Evolutionary conservation across 2,329 filamentous ascomycete species (phyloP).

Genomic region (Boeremia exigua): DNA sequence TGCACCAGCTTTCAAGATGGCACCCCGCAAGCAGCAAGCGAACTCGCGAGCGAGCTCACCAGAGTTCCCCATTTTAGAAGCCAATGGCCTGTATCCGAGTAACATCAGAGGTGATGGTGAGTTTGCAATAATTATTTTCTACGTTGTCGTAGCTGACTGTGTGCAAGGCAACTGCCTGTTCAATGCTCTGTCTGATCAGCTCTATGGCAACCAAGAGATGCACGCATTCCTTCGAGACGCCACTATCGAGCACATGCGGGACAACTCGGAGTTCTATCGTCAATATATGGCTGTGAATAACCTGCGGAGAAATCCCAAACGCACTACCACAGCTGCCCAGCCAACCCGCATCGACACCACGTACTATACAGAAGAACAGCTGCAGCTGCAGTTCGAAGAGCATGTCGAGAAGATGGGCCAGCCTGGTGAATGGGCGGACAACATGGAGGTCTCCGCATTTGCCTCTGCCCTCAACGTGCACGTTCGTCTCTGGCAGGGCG

Average conservation of each 20-base stretch:
- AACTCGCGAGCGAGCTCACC: conserved; percentile 23
- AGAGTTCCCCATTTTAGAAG: conserved; percentile 63
- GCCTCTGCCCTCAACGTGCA: conserved; percentile 66
- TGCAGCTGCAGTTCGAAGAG: conserved; percentile 59
- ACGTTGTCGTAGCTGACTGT: conserved; percentile 25
- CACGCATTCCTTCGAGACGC: conserved; percentile 64
- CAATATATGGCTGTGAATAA: conserved; percentile 65
- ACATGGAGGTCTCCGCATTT: conserved; percentile 72
- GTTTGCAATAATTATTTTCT: conserved; percentile 35
- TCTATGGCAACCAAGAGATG: conserved; percentile 66
- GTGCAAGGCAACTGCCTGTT: conserved; percentile 71
- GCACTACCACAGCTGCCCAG: conserved; percentile 58
- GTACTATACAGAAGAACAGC: conserved; percentile 60
- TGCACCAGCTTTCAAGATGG: conserved; percentile 39
- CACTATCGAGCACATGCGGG: conserved; percentile 68
- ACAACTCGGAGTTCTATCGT: conserved; percentile 67
- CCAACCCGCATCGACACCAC: conserved; percentile 54
- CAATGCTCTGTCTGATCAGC: conserved; percentile 70
- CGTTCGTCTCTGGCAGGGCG: conserved; percentile 66
- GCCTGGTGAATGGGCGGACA: conserved; percentile 68
- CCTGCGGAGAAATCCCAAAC: conserved; percentile 62
- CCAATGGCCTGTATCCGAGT: conserved; percentile 64
- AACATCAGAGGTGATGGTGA: conserved; percentile 69
- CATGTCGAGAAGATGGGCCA: conserved; percentile 67
- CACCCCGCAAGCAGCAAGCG: conserved; percentile 37